Percentiles rank a stretch among this genome's conserved stretches.
Conservation (phyloP, 2,329 filamentous ascomycete genomes). For the Fusarium sp. region DNA sequence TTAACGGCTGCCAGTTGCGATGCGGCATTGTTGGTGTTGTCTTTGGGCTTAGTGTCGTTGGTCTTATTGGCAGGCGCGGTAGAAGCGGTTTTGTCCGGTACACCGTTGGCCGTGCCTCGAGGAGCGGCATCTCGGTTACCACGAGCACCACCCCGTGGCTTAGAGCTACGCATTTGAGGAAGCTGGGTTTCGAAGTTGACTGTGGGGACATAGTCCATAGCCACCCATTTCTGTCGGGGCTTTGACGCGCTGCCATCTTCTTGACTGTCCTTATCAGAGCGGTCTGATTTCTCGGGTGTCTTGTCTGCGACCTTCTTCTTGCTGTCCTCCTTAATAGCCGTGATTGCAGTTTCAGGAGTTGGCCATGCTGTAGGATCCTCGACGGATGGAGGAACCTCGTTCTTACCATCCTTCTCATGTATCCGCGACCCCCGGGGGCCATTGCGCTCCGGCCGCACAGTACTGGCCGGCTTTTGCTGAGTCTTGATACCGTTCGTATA, state of each 20-base stretch:
- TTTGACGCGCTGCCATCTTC: conserved; percentile 58
- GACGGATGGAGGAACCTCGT: conserved; percentile 67
- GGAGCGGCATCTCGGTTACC: conserved; percentile 50
- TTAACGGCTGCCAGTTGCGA: conserved; percentile 54
- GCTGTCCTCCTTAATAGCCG: conserved; percentile 70
- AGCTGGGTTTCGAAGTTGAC: conserved; percentile 89
- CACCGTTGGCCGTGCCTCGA: conserved; percentile 49
- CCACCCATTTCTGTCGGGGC: conserved; percentile 79
- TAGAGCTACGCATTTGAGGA: conserved; percentile 61
- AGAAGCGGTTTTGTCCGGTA: conserved; percentile 51
- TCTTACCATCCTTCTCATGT: conserved; percentile 54
- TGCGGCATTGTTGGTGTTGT: conserved; percentile 51
- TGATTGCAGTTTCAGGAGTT: conserved; percentile 79
- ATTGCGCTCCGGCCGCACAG: conserved; percentile 52
- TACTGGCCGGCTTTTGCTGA: conserved; percentile 56
- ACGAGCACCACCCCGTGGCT: conserved; percentile 61
- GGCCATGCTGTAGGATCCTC: conserved; percentile 87
- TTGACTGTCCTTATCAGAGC: conserved; percentile 71
- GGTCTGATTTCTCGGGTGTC: conserved; percentile 66
- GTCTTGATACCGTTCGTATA: conserved; percentile 53
- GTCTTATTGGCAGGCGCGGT: conserved; percentile 45
- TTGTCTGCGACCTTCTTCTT: conserved; percentile 77
- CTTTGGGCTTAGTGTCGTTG: conserved; percentile 49
- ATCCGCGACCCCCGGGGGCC: conserved; percentile 59
- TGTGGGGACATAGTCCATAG: conserved; percentile 82